Evolutionary conservation across 2,329 filamentous ascomycete genomes (phyloP), one percentile per base, ranked within the genome.

Genomic region (Colletotrichum trifolii): DNA sequence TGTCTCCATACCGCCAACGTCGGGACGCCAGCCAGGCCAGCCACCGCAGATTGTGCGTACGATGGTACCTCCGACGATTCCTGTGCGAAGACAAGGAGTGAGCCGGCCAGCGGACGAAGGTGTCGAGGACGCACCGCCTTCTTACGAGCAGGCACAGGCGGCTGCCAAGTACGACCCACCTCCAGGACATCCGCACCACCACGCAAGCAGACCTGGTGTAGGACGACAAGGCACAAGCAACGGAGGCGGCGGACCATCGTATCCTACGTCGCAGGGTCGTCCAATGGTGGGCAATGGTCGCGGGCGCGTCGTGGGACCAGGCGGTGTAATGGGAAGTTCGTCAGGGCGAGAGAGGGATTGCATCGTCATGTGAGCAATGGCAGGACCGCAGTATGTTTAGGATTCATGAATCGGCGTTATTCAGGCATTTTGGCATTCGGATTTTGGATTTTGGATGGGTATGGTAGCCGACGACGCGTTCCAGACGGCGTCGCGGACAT

Each of bases 71-170:
- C 81, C 81, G 0, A 70, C 76, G 34, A 73, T 78, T 2, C 77
- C 75, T 6, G 79, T 76, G 2, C 75, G 79, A 36, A 70, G 76
- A 42, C 73, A 76, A 5, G 73, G 73, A 2, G 78, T 80, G 4
- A 75, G 74, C 17, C 73, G 81, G 1, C 69, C 74, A 3, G 70
- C 74, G 0, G 81, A 82, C 5, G 77, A 77, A 8, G 77, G 72
- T 6, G 73, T 75, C 2, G 84, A 85, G 3, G 84, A 86, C 36
- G 84, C 84, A 6, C 85, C 85, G 46, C 85, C 85, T 2, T 83
- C 83, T 10, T 88, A 88, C 69, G 85, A 87, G 73, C 83, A 87
- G 72, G 84, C 85, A 4, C 80, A 84, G 15, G 81, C 82, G 60
- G 78, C 82, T 55, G 75, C 78, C 8, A 80, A 83, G 3, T 88